Percentiles rank a stretch among this genome's conserved stretches.
phyloP scores from a whole-genome alignment of 2,329 filamentous ascomycete species.

The Botryosphaeria dothidea region DNA sequence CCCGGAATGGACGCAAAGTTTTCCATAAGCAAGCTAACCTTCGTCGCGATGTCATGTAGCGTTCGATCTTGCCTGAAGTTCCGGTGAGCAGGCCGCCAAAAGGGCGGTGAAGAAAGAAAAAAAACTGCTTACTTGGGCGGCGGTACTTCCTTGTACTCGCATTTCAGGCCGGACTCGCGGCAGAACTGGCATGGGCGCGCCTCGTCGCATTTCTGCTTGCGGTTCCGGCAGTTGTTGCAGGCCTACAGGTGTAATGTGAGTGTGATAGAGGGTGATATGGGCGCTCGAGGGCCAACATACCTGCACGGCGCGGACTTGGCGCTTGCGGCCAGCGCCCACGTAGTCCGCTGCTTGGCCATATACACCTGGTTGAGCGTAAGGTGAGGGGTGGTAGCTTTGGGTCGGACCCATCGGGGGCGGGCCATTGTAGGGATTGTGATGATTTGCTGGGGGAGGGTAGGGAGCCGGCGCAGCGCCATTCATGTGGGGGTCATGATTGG shows the following conservation, averaged over 20 bases:
- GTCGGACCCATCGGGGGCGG: constrained; percentile 29
- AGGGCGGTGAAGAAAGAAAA: constrained; percentile 4
- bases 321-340: constrained; percentile 12
- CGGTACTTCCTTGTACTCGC: constrained; percentile 87
- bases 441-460: constrained; percentile 28
- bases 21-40: constrained; percentile 27
- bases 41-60: constrained; percentile 49
- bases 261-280: background rate
- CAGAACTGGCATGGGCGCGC: constrained; percentile 59
- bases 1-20: constrained; percentile 14
- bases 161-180: constrained; percentile 79
- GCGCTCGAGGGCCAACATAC: background rate
- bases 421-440: constrained; percentile 33
- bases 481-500: constrained; percentile 34
- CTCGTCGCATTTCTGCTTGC: constrained; percentile 46
- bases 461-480: constrained; percentile 36
- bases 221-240: constrained; percentile 56
- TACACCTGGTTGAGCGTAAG: constrained; percentile 35
- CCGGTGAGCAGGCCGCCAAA: constrained; percentile 2
- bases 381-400: constrained; percentile 23
- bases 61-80: constrained; percentile 48
- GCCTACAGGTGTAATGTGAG: constrained; percentile 60
- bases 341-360: constrained; percentile 24
- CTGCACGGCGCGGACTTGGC: constrained; percentile 19
- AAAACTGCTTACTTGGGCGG: constrained; percentile 74